These are phyloP conservation scores for Penicillium sclerotiorum DNA, from an alignment of 2,329 filamentous ascomycete genomes.

Conservation along the genomic window DNA sequence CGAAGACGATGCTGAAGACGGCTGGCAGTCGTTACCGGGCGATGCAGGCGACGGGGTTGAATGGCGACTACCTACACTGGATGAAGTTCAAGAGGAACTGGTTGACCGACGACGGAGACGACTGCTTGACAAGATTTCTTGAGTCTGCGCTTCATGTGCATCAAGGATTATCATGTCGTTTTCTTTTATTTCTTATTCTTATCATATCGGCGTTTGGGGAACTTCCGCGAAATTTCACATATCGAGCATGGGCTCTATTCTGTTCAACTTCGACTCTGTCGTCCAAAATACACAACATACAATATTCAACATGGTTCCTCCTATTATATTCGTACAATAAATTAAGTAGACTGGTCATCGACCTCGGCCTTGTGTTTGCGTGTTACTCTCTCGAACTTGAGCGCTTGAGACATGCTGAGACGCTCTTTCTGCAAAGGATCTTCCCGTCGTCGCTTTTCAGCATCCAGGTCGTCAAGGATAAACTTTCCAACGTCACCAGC, in stretches of 20 bases:
- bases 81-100: conserved; percentile 93
- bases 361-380: conserved; percentile 30
- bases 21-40: conserved; percentile 85
- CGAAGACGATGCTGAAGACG: conserved; percentile 62
- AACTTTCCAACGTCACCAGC: conserved; percentile 75
- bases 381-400: conserved; percentile 42
- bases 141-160: conserved; percentile 15
- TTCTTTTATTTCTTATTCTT: conserved; percentile 13
- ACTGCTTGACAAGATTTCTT: conserved; percentile 76
- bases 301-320: conserved; percentile 9
- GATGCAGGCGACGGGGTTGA: conserved; percentile 78
- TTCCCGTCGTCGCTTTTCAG: conserved; percentile 58
- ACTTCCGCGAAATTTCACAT: conserved; percentile 23
- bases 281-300: conserved; percentile 10
- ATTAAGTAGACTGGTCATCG: conserved; percentile 23
- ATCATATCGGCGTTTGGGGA: conserved; percentile 28
- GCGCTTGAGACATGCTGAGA: conserved; percentile 48
- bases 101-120: conserved; percentile 81
- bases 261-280: conserved; percentile 9
- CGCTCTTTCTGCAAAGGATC: conserved; percentile 34
- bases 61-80: conserved; percentile 82
- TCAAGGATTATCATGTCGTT: background rate
- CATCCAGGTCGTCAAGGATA: conserved; percentile 73
- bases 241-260: conserved; percentile 16
- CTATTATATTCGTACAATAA: conserved; percentile 28